phyloP scores from a whole-genome alignment of 176 grass and related monocot genomes.

The Cymbopogon citratus region DNA sequence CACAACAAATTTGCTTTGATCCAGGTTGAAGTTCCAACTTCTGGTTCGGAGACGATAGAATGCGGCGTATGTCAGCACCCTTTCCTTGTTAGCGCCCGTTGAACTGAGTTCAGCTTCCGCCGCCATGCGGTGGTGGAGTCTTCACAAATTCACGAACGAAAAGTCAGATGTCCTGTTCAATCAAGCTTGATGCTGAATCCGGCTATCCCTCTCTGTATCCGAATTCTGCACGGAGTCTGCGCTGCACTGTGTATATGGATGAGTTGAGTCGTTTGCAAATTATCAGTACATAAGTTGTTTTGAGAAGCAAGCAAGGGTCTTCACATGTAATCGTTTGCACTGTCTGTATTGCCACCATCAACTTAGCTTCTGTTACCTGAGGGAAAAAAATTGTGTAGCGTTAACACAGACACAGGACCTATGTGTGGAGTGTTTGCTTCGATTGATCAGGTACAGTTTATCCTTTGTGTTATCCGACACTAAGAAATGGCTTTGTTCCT shows the following conservation, averaged over 20 bases:
- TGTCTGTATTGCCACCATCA: background rate
- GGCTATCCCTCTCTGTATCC: background rate
- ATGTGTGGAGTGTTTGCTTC: too few relatives aligned
- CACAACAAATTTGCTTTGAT: background rate
- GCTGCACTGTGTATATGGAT: background rate
- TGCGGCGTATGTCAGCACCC: slow-evolving; percentile 92
- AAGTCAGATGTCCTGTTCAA: background rate
- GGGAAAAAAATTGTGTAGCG: background rate
- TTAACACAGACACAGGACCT: background rate
- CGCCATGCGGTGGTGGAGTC: background rate
- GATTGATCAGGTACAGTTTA: too few relatives aligned
- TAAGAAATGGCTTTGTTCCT: too few relatives aligned
- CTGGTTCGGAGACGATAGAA: slow-evolving; percentile 88
- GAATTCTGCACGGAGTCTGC: background rate
- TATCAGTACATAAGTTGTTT: slow-evolving; percentile 19
- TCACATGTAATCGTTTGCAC: background rate
- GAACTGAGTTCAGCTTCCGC: background rate
- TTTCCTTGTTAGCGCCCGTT: slow-evolving; percentile 90
- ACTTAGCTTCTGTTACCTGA: background rate
- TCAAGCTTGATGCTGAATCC: background rate
- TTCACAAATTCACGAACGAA: background rate
- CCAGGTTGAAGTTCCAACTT: slow-evolving; percentile 83
- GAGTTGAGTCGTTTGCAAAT: background rate
- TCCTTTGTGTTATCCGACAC: too few relatives aligned
- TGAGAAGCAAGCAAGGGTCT: background rate